Evolutionary conservation across 2,329 filamentous ascomycete species (phyloP), one percentile per base, ranked within the genome.

Genomic region (Trichophyton simii): DNA sequence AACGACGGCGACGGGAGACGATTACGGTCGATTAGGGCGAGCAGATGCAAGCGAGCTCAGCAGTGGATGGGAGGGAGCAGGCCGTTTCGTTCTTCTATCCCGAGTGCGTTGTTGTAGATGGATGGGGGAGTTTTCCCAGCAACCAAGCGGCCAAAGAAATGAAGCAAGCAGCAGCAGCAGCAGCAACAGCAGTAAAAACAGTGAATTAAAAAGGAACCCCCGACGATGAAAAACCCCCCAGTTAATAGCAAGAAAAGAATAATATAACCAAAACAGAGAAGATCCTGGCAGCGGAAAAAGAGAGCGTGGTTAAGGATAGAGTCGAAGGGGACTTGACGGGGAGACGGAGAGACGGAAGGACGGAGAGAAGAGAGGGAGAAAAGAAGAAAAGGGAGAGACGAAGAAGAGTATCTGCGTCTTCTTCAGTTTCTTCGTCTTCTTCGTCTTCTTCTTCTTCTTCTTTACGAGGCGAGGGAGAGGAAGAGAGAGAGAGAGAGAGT

Each of bases 281-380:
- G 60, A 38, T 38, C 34, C 34, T 38, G 34, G 34, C 34, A 13
- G 9, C 34, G 34, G 60, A 63, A 41, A 58, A 55, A 60, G 62
- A 63, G 61, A 58, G 62, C 61, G 61, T 65, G 68, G 64, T 64
- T 59, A 61, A 67, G 65, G 65, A 59, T 63, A 61, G 65, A 65
- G 63, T 13, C 34, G 34, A 11, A 38, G 34, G 34, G 22, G 60
- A 54, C 44, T 57, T 41, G 54, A 52, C 58, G 52, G 44, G 34
- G 36, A 44, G 48, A 42, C 28, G 58, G 41, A 44, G 59, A 50
- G 48, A 57, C 36, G 38, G 61, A 57, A n/a, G 59, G 57, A 41
- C 46, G 50, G 55, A 44, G 62, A 55, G 70, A 78, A 77, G 75
- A 75, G 77, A 66, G 69, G 69, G 18, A 73, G 76, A 46, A 78